Percentiles rank a stretch among this genome's conserved stretches.
phyloP scores from a whole-genome alignment of 73 alveolate species.

The Blepharisma stoltei region DNA sequence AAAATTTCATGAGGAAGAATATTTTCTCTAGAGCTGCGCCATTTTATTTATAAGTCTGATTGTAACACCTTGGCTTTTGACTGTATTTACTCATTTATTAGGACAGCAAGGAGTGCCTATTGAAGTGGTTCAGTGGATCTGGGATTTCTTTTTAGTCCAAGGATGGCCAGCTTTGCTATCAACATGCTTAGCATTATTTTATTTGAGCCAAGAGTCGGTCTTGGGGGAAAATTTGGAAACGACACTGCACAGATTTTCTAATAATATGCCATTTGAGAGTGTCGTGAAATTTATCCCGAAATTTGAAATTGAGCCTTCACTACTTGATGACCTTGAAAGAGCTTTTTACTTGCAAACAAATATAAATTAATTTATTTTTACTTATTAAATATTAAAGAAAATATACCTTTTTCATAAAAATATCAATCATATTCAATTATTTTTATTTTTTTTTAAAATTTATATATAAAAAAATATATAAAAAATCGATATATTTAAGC shows the following conservation, averaged over 20 bases:
- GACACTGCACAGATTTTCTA: background rate
- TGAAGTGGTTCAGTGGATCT: slow-evolving; percentile 3
- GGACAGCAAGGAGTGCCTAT: background rate
- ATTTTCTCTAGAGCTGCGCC: too few relatives aligned
- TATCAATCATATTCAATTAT: too few relatives aligned
- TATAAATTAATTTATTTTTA: too few relatives aligned
- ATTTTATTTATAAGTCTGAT: too few relatives aligned
- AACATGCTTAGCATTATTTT: background rate
- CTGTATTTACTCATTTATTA: slow-evolving; percentile 15
- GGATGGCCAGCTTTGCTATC: slow-evolving; percentile 31
- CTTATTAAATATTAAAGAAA: too few relatives aligned
- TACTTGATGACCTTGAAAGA: slow-evolving; percentile 15
- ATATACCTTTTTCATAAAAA: too few relatives aligned
- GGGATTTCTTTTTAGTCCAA: slow-evolving; percentile 26
- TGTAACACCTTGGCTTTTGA: slow-evolving; percentile 27
- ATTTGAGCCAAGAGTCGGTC: background rate
- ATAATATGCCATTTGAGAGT: background rate
- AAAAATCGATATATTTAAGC: too few relatives aligned
- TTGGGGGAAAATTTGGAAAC: background rate
- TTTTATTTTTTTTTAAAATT: too few relatives aligned
- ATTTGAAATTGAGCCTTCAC: background rate
- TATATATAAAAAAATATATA: too few relatives aligned
- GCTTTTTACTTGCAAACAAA: slow-evolving; percentile 18
- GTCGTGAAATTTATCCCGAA: background rate
- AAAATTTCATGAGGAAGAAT: too few relatives aligned